Evolutionary conservation across 805 yeast genomes (phyloP), one percentile per base, ranked within the genome.

Genomic region (Candida arabinofermentans): DNA sequence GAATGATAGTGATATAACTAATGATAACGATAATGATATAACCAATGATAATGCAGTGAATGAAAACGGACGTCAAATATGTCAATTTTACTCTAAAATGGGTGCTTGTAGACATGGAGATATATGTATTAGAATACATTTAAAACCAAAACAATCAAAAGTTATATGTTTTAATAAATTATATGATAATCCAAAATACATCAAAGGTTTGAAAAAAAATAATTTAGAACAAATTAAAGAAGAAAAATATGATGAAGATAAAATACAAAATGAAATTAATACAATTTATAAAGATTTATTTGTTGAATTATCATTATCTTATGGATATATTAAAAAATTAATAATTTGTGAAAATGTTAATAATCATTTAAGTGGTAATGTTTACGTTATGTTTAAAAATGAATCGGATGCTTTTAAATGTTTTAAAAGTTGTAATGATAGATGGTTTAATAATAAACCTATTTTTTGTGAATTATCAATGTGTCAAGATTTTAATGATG

Each of bases 61-160:
- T n/a, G n/a, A n/a, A n/a, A n/a, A n/a, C n/a, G 37, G 45, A 27
- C 48, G 45, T 39, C 49, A 47, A 29, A 16, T 47, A 14, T 53
- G 65, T 41, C 39, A 54, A 2, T 89, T 89, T 58, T 88, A 81
- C 57, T 70, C 74, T 47, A 86, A 83, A 58, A 86, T 88, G 24
- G 98, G 98, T 0, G 95, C 96, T 0, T 90, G 98, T 55, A 72
- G 96, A 45, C 96, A 90, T 60, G 96, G 96, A 0, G 89, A 82
- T 44, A 83, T 82, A 53, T 90, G 98, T 55, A 80, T 88, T 8
- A 70, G 91, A 53, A 73, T 72, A 42, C 90, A 89, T 60, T 69
- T 74, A 17, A 74, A 74, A 51, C 96, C 96, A 2, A 61, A 68
- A 7, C 61, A 68, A 31, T 83, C 95, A 1, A 68, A 71, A 41